These are phyloP conservation scores for Chlorella sp. DNA, from an alignment of 139 green algal species.

Conservation along the genomic window DNA sequence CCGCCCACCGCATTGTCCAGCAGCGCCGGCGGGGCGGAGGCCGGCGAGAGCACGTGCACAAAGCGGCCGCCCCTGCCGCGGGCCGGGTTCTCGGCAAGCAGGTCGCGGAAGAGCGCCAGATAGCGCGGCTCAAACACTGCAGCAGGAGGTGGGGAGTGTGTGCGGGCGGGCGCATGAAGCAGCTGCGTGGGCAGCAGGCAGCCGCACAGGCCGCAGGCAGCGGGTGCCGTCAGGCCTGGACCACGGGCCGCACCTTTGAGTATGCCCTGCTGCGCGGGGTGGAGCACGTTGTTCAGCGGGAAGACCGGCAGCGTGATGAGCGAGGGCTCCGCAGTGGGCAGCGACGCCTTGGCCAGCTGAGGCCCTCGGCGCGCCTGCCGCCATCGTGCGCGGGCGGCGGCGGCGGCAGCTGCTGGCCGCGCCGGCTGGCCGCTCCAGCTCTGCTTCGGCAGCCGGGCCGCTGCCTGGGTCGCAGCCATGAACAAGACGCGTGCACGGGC, in stretches of 20 bases:
- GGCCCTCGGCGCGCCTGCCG: background rate
- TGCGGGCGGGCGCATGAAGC: background rate
- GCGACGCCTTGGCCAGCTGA: background rate
- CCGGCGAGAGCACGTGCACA: conserved; percentile 13
- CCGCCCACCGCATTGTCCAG: conserved; percentile 14
- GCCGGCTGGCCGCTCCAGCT: no score
- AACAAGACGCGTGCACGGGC: no score
- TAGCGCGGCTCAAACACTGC: conserved; percentile 34
- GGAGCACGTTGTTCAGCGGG: conserved; percentile 4
- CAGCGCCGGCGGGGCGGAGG: conserved; percentile 16
- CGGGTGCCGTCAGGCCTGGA: background rate
- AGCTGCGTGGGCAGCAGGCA: background rate
- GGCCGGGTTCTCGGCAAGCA: background rate
- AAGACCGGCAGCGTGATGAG: conserved; percentile 6
- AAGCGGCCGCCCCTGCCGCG: conserved; percentile 20
- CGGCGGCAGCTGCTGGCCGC: background rate
- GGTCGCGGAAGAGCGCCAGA: conserved; percentile 7
- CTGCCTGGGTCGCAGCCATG: background rate
- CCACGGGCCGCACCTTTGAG: conserved; percentile 9
- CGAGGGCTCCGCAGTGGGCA: background rate
- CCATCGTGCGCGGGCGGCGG: background rate
- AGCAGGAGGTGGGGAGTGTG: background rate
- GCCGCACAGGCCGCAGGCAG: background rate
- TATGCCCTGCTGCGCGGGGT: conserved; percentile 1
- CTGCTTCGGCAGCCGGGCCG: background rate